These are phyloP conservation scores for Mycena vulgaris DNA, from an alignment of 768 basidiomycete species.

Conservation along the genomic window DNA sequence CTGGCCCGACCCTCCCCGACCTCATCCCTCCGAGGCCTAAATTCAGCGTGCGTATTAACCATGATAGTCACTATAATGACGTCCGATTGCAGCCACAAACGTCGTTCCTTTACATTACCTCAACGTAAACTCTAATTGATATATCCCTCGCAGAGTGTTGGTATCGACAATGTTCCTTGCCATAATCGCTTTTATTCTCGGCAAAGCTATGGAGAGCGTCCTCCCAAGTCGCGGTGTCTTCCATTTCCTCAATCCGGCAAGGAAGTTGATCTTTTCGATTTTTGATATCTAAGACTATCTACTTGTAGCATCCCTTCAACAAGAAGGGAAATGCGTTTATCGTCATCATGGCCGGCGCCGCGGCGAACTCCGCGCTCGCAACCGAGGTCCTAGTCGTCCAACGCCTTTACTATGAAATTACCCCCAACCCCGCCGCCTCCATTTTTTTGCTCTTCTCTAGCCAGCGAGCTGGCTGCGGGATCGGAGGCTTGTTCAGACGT, in stretches of 20 bases:
- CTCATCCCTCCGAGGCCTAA: no score
- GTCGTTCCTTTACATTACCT: no score
- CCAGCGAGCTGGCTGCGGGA: constrained; percentile 62
- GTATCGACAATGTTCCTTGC: constrained; percentile 71
- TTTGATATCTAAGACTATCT: not conserved
- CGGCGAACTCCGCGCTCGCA: constrained; percentile 67
- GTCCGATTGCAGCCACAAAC: no score
- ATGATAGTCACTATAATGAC: no score
- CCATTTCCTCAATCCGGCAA: constrained; percentile 67
- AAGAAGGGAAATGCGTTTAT: constrained; percentile 74
- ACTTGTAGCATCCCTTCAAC: constrained; percentile 68
- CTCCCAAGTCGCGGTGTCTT: constrained; percentile 63
- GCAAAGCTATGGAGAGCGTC: constrained; percentile 60
- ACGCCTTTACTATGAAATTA: constrained; percentile 67
- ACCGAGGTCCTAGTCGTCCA: constrained; percentile 71
- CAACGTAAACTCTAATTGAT: no score
- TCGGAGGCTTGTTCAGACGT: constrained; percentile 69
- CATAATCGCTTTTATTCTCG: constrained; percentile 66
- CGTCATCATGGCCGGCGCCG: constrained; percentile 70
- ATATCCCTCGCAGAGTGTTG: constrained; percentile 60
- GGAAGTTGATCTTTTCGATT: constrained; percentile 34
- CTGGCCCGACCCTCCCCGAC: no score
- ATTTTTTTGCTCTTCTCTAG: constrained; percentile 56
- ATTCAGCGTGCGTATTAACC: no score
- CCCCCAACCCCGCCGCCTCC: constrained; percentile 60